Percentiles rank a stretch among this genome's conserved stretches.
Evolutionary conservation across 2,329 filamentous ascomycete species (phyloP).

Genomic region (Colletotrichum brevisporum): DNA sequence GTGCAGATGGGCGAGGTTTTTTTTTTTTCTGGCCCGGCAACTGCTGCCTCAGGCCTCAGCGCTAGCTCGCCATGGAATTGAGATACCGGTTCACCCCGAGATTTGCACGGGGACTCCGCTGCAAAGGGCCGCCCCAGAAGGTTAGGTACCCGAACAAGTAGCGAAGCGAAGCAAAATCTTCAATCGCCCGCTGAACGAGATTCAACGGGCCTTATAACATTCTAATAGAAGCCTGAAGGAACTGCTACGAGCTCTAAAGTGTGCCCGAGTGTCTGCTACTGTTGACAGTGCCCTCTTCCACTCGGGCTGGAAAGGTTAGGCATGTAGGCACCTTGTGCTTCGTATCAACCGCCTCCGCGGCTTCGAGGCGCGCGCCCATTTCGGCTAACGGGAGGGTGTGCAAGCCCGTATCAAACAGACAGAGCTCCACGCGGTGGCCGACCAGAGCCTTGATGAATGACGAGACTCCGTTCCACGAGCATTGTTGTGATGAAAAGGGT

Average conservation of each 20-base stretch:
- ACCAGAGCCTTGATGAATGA: conserved; percentile 21
- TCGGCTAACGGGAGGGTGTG: conserved; percentile 21
- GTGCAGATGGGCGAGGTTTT: conserved; percentile 30
- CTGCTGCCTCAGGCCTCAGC: conserved; percentile 41
- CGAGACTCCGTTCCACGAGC: conserved; percentile 32
- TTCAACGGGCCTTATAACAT: too few species aligned
- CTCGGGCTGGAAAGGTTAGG: too few species aligned
- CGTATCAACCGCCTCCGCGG: not conserved
- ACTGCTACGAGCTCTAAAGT: too few species aligned
- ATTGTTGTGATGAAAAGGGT: not conserved
- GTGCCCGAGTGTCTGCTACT: too few species aligned
- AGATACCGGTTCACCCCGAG: conserved; percentile 44
- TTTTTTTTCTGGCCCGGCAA: conserved; percentile 30
- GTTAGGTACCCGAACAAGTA: too few species aligned
- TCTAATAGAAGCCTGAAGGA: too few species aligned
- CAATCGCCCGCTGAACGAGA: too few species aligned
- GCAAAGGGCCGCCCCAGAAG: conserved; percentile 3
- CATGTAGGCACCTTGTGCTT: too few species aligned
- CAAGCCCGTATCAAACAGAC: conserved; percentile 17
- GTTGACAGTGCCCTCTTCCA: not conserved
- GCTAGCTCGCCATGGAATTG: conserved; percentile 41
- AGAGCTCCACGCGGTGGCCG: conserved; percentile 7
- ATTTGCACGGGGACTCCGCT: conserved; percentile 41
- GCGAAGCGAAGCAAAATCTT: too few species aligned
- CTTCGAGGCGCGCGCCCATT: conserved; percentile 26